Conservation (phyloP, 305 asterid species). For the Fraxinus paxiana region DNA sequence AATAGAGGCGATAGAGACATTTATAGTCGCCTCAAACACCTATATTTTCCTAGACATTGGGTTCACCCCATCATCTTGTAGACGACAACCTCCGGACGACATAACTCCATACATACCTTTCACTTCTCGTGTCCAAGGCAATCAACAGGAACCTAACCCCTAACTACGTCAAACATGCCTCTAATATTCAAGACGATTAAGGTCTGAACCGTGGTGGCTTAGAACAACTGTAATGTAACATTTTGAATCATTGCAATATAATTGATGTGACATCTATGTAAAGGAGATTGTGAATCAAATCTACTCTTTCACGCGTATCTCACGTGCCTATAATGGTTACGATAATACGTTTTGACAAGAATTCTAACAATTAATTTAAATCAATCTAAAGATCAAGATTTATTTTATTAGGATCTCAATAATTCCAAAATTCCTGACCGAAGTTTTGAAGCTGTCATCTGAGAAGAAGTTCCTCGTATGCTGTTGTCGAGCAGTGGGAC, state of each 20-base stretch:
- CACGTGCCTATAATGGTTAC: not conserved
- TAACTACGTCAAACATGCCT: not conserved
- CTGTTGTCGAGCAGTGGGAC: not conserved
- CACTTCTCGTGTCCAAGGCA: not conserved
- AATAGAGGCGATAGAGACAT: not conserved
- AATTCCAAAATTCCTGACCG: not conserved
- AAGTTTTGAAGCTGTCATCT: not conserved
- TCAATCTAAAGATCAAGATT: not conserved
- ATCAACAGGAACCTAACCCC: not conserved
- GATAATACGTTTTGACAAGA: not conserved
- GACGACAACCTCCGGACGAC: not conserved
- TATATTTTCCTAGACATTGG: not conserved
- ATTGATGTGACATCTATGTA: not conserved
- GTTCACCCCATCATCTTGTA: not conserved
- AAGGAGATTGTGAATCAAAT: not conserved
- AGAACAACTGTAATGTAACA: not conserved
- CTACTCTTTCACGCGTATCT: not conserved
- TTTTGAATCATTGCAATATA: not conserved
- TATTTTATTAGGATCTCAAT: not conserved
- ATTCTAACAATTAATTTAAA: not conserved
- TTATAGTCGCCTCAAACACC: not conserved
- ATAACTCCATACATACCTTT: not conserved
- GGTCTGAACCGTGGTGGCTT: not conserved
- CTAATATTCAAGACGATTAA: not conserved
- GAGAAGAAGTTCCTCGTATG: not conserved